Base-by-base conservation (phyloP, 73 alveolate genomes). In the Paramecium caudatum region DNA sequence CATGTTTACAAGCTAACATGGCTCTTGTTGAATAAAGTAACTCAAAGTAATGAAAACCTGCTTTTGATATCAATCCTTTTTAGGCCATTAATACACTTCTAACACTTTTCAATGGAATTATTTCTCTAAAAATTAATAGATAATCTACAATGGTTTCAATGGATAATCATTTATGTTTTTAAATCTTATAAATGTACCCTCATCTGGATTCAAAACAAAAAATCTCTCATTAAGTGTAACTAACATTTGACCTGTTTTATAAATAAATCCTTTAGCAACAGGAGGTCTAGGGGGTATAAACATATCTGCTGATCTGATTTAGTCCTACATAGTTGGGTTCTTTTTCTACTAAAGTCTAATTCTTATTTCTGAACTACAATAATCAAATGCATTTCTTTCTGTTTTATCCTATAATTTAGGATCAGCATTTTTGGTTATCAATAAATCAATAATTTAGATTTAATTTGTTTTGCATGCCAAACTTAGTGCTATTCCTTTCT, bases 241-340 rank as follows among this genome's bases (percentile, higher is more conserved):
- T 27, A 86, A 17, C 82, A 86, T 62, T n/a, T 70, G 32, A 34
- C 93, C 93, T 3, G 62, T 63, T 55, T 86, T 32, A 21, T 86
- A 62, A 0, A 61, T 15, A 30, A 62, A 62, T 9, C 93, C 93
- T 62, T 46, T 62, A 0, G 84, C 80, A 1, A 86, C 23, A 17
- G 93, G 93, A 19, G 93, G 93, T 62, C 68, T 86, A 9, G 93
- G 93, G 23, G 93, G 93, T 16, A 86, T 62, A 43, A 86, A 86
- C 32, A 41, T 81, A 41, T 78, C 93, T 0, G 80, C 81, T 15
- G 15, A 65, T 65, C 30, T 78, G 10, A 46, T 46, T 27, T 62
- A 61, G 41, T 55, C 85, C 36, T 86, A 50, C 55, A 36, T 41
- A 19, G 61, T 10, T 3, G 85, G 27, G 7, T 70, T 48, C 15